Percentiles rank a stretch among this genome's conserved stretches.
Conservation (phyloP, 768 basidiomycete species). For the Plicaturopsis crispa region DNA sequence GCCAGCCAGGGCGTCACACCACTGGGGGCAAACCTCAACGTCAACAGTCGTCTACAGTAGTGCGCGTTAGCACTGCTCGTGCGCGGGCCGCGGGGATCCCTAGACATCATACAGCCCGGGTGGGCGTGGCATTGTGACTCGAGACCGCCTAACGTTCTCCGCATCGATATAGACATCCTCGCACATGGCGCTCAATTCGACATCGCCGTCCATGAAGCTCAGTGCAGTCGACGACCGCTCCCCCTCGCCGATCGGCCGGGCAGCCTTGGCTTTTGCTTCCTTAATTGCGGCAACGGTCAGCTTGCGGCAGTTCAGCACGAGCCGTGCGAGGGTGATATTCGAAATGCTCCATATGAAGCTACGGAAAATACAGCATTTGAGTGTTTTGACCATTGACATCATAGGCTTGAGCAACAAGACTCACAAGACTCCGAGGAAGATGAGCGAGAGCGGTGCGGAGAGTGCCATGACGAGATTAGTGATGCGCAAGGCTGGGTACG, state of each 20-base stretch:
- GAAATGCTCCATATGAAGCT: constrained; percentile 20
- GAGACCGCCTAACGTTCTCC: not conserved
- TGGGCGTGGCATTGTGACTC: not conserved
- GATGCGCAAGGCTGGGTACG: constrained; percentile 12
- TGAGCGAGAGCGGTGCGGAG: constrained; percentile 12
- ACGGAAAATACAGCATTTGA: not conserved
- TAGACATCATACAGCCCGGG: too few species aligned
- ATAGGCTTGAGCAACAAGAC: constrained; percentile 3
- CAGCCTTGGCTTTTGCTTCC: not conserved
- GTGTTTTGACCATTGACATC: not conserved
- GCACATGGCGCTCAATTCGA: not conserved
- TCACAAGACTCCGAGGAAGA: constrained; percentile 11
- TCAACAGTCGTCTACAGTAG: too few species aligned
- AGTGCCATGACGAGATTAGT: constrained; percentile 14
- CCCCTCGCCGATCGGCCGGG: not conserved
- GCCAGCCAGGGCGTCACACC: too few species aligned
- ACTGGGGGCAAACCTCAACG: too few species aligned
- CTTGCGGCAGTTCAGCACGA: constrained; percentile 18
- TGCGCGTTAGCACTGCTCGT: too few species aligned
- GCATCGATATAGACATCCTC: not conserved
- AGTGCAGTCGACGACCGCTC: not conserved
- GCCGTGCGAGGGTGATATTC: constrained; percentile 17
- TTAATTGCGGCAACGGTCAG: not conserved
- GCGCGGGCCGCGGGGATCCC: too few species aligned
- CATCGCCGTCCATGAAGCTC: not conserved